Conservation (phyloP, 2,329 filamentous ascomycete genomes). For the Pseudogymnoascus sp. region DNA sequence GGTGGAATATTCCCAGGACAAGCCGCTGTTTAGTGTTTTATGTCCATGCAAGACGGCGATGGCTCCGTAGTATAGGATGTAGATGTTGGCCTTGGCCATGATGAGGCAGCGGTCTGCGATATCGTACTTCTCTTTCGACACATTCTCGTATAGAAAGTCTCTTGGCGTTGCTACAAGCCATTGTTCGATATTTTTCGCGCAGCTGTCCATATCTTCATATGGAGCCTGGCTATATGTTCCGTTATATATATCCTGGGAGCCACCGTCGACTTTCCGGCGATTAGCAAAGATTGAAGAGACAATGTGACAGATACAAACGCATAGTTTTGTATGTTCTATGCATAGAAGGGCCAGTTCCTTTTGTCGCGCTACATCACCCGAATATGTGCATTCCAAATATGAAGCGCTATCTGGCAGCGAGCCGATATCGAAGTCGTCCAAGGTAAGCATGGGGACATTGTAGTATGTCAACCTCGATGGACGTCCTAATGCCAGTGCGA, state of each 20-base stretch:
- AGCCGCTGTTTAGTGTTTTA: constrained; percentile 1
- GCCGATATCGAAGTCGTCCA: constrained; percentile 75
- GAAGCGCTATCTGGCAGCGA: constrained; percentile 60
- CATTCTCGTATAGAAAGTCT: background rate
- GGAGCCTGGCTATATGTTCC: background rate
- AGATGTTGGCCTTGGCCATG: background rate
- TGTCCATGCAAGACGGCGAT: background rate
- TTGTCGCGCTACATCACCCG: constrained; percentile 66
- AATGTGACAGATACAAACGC: constrained; percentile 79
- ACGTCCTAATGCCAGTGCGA: constrained; percentile 87
- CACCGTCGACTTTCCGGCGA: background rate
- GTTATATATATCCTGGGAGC: background rate
- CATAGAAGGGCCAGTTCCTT: constrained; percentile 75
- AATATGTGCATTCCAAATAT: constrained; percentile 63
- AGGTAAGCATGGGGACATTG: constrained; percentile 78
- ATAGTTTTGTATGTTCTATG: constrained; percentile 81
- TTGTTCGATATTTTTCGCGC: background rate
- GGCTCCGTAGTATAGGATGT: background rate
- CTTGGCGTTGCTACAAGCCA: background rate
- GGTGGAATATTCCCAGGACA: background rate
- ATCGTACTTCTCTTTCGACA: background rate
- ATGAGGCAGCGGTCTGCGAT: background rate
- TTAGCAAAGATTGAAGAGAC: constrained; percentile 35
- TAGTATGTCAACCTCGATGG: constrained; percentile 87
- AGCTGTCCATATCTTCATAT: constrained; percentile 1